These are phyloP conservation scores for Linnemannia exigua DNA, from an alignment of 192 early-diverging fungal species.

Conservation along the genomic window DNA sequence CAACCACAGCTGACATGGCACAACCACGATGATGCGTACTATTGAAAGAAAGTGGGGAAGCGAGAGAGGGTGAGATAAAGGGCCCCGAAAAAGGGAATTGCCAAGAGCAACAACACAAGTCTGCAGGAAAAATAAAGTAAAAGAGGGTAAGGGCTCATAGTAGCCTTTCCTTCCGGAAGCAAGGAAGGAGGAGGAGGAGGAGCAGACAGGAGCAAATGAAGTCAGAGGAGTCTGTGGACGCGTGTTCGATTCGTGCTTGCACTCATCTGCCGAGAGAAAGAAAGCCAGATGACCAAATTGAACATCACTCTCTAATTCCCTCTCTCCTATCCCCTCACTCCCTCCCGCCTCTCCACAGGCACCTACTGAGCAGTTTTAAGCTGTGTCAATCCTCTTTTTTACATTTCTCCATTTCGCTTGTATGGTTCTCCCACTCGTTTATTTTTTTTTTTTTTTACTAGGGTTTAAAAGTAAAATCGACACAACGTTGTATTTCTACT, in stretches of 20 bases:
- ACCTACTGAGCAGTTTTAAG: not conserved
- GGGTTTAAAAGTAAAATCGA: not conserved
- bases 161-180: not conserved
- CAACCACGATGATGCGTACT: not conserved
- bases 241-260: not conserved
- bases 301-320: not conserved
- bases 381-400: not conserved
- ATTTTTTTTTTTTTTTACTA: not conserved
- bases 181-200: too few species aligned
- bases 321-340: not conserved
- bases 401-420: too few species aligned
- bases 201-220: constrained; percentile 5
- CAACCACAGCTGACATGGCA: constrained; percentile 4
- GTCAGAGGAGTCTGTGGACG: constrained; percentile 3
- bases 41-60: too few species aligned
- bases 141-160: constrained; percentile 7
- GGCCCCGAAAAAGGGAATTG: constrained; percentile 3
- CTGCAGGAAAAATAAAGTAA: not conserved
- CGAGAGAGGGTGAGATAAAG: not conserved
- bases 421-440: constrained; percentile 2
- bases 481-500: not conserved
- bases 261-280: not conserved
- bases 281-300: constrained; percentile 5
- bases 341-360: not conserved
- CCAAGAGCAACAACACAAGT: not conserved